phyloP scores from a whole-genome alignment of 495 filamentous ascomycete species.

The Bacidia rubella region DNA sequence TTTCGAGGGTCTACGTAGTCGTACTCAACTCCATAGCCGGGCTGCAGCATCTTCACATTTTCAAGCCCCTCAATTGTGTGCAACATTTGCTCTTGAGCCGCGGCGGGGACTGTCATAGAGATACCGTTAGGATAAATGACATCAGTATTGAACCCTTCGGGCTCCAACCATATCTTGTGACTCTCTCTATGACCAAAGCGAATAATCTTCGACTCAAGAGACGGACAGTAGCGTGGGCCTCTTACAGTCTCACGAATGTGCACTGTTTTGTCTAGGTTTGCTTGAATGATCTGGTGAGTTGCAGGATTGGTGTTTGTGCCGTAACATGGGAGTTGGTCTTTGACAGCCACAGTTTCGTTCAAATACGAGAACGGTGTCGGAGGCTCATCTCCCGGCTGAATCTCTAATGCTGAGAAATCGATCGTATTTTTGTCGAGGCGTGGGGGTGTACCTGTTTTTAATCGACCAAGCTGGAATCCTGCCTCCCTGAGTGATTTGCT shows the following conservation, averaged over 20 bases:
- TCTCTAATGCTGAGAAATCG: constrained; percentile 55
- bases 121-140: constrained; percentile 95
- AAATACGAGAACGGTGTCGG: constrained; percentile 87
- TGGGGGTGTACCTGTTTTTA: constrained; percentile 94
- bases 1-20: constrained; percentile 94
- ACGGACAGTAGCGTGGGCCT: constrained; percentile 90
- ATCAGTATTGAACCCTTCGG: constrained; percentile 84
- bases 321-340: constrained; percentile 71
- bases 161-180: constrained; percentile 92
- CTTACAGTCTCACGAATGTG: constrained; percentile 94
- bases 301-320: constrained; percentile 71
- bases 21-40: constrained; percentile 96
- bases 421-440: constrained; percentile 74
- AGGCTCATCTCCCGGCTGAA: constrained; percentile 70
- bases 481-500: constrained; percentile 83
- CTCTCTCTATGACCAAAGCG: constrained; percentile 64
- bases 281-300: constrained; percentile 72
- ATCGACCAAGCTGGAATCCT: constrained; percentile 76
- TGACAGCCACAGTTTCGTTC: constrained; percentile 58
- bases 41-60: constrained; percentile 83
- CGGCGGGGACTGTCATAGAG: constrained; percentile 86
- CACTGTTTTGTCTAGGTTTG: constrained; percentile 80
- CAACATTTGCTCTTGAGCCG: constrained; percentile 71
- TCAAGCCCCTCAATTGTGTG: constrained; percentile 77
- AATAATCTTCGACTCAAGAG: constrained; percentile 87